A percentile compares a stretch with the other conserved stretches of the same genome.
These are phyloP conservation scores for Amanita jacksonii DNA, from an alignment of 768 basidiomycete genomes.

Conservation along the genomic window DNA sequence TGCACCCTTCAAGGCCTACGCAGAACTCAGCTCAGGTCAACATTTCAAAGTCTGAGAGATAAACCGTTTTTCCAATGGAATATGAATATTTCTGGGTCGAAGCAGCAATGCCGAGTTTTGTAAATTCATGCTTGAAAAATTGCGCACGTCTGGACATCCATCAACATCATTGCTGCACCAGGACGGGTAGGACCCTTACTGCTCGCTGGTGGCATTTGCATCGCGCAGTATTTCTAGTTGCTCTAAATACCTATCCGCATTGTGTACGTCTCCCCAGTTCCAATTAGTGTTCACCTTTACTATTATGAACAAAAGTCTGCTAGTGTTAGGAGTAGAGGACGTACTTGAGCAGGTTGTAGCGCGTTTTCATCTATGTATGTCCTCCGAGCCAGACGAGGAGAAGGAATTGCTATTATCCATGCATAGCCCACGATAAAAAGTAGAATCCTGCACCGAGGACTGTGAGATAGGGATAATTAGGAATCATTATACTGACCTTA, in stretches of 20 bases:
- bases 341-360: conserved; percentile 83
- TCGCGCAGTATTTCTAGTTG: conserved; percentile 56
- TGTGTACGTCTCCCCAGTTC: conserved; percentile 85
- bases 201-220: conserved; percentile 53
- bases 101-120: conserved; percentile 62
- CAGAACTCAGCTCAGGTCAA: conserved; percentile 3
- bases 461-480: background rate
- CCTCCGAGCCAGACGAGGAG: conserved; percentile 46
- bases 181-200: conserved; percentile 43
- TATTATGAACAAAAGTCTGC: background rate
- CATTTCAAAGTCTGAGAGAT: conserved; percentile 14
- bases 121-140: conserved; percentile 55
- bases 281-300: conserved; percentile 83
- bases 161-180: background rate
- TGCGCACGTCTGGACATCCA: conserved; percentile 45
- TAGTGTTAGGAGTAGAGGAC: conserved; percentile 1
- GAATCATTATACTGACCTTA: conserved; percentile 23
- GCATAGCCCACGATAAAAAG: conserved; percentile 59
- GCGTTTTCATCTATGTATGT: conserved; percentile 96
- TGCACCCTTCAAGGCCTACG: conserved; percentile 48
- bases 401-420: conserved; percentile 82
- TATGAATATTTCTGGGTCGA: conserved; percentile 65
- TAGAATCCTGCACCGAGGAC: conserved; percentile 31
- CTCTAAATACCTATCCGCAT: conserved; percentile 73
- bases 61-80: conserved; percentile 39